phyloP scores from a whole-genome alignment of 1,284 basidiomycete genomes.

The Leccinum angustisporum region DNA sequence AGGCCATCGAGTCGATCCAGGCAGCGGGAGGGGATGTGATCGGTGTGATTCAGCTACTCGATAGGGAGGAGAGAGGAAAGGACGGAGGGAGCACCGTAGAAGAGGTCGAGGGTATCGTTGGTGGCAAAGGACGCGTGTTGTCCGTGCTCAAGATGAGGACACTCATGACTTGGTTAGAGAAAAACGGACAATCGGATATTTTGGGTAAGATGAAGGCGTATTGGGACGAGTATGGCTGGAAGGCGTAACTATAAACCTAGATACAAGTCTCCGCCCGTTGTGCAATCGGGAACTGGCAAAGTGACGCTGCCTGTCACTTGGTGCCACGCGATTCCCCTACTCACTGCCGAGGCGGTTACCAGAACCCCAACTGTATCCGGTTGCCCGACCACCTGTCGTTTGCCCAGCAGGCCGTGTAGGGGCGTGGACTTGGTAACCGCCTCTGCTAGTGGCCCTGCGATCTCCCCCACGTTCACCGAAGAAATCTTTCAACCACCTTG shows the following conservation, averaged over 20 bases:
- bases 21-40: slow-evolving; percentile 76
- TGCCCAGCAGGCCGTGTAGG: slow-evolving; percentile 35
- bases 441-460: slow-evolving; percentile 15
- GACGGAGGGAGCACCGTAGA: slow-evolving; percentile 73
- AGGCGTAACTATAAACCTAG: slow-evolving; percentile 29
- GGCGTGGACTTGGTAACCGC: slow-evolving; percentile 27
- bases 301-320: background rate
- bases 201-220: slow-evolving; percentile 80
- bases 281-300: no score
- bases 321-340: slow-evolving; percentile 8
- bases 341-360: slow-evolving; percentile 40
- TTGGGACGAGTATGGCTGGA: slow-evolving; percentile 76
- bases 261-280: background rate
- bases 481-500: slow-evolving; percentile 38
- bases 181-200: slow-evolving; percentile 64
- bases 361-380: slow-evolving; percentile 42
- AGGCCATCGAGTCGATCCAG: slow-evolving; percentile 73
- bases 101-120: slow-evolving; percentile 80
- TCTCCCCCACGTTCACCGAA: slow-evolving; percentile 34
- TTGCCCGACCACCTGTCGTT: slow-evolving; percentile 20
- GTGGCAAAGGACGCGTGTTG: slow-evolving; percentile 61
- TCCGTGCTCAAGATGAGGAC: slow-evolving; percentile 86
- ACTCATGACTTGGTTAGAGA: slow-evolving; percentile 81
- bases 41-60: slow-evolving; percentile 89
- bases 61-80: slow-evolving; percentile 86